Evolutionary conservation across 495 filamentous ascomycete species (phyloP).

Genomic region (Clohesyomyces aquaticus): DNA sequence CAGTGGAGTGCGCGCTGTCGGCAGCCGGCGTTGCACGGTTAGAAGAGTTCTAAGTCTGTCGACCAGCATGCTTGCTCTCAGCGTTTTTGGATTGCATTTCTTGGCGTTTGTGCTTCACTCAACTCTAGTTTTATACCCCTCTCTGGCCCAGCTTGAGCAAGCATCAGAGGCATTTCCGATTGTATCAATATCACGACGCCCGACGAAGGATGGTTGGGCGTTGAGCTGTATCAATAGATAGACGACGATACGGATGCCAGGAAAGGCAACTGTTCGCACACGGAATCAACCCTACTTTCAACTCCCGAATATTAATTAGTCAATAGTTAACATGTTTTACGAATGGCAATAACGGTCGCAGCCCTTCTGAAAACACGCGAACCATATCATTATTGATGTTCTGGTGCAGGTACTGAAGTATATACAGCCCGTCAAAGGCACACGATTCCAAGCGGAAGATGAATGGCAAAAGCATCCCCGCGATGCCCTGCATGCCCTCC

Average conservation of each 20-base stretch:
- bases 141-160: slow-evolving; percentile 10
- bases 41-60: slow-evolving; percentile 16
- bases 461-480: background rate
- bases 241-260: background rate
- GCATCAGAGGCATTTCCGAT: background rate
- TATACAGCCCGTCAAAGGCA: too few relatives aligned
- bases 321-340: too few relatives aligned
- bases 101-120: slow-evolving; percentile 23
- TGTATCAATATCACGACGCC: background rate
- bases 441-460: too few relatives aligned
- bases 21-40: slow-evolving; percentile 23
- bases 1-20: slow-evolving; percentile 23
- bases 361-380: too few relatives aligned
- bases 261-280: background rate
- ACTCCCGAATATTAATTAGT: too few relatives aligned
- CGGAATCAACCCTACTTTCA: too few relatives aligned
- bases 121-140: slow-evolving; percentile 33
- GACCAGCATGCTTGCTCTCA: background rate
- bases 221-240: background rate
- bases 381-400: too few relatives aligned
- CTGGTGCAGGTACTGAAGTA: too few relatives aligned
- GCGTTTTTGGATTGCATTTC: background rate
- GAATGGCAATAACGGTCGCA: too few relatives aligned
- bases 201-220: background rate
- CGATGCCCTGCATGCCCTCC: background rate